Evolutionary conservation across 768 basidiomycete species (phyloP).

Genomic region (Xerocomus spinulosus): DNA sequence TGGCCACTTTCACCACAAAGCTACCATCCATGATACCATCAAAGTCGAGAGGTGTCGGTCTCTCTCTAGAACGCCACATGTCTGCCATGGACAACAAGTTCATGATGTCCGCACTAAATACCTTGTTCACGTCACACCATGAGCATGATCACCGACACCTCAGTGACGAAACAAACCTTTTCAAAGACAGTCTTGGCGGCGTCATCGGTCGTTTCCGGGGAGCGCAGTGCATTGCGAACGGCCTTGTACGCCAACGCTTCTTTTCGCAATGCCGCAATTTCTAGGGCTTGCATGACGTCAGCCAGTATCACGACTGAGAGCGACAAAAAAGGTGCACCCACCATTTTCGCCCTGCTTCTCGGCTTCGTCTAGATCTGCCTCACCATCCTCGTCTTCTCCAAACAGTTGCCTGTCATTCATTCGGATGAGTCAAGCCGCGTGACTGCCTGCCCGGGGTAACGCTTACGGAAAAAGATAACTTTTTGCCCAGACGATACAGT

Average conservation of each 20-base stretch:
- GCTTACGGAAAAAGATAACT: slow-evolving; percentile 89
- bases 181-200: slow-evolving; percentile 75
- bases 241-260: slow-evolving; percentile 84
- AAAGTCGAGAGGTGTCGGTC: slow-evolving; percentile 80
- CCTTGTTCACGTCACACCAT: slow-evolving; percentile 41
- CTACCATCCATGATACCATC: slow-evolving; percentile 64
- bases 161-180: slow-evolving; percentile 51
- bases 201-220: slow-evolving; percentile 33
- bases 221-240: slow-evolving; percentile 69
- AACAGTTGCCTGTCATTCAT: slow-evolving; percentile 70
- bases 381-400: slow-evolving; percentile 85
- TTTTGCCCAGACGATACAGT: slow-evolving; percentile 99
- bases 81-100: slow-evolving; percentile 91
- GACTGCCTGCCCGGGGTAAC: no score
- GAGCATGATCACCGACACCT: background rate
- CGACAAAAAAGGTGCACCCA: slow-evolving; percentile 28
- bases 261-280: slow-evolving; percentile 84
- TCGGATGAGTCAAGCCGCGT: background rate
- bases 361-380: slow-evolving; percentile 83
- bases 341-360: slow-evolving; percentile 93
- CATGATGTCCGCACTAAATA: slow-evolving; percentile 82
- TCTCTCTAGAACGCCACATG: slow-evolving; percentile 93
- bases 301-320: background rate
- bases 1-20: slow-evolving; percentile 43
- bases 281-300: slow-evolving; percentile 54